Evolutionary conservation across 257 asterid genomes (phyloP).

Genomic region (Echium plantagineum): DNA sequence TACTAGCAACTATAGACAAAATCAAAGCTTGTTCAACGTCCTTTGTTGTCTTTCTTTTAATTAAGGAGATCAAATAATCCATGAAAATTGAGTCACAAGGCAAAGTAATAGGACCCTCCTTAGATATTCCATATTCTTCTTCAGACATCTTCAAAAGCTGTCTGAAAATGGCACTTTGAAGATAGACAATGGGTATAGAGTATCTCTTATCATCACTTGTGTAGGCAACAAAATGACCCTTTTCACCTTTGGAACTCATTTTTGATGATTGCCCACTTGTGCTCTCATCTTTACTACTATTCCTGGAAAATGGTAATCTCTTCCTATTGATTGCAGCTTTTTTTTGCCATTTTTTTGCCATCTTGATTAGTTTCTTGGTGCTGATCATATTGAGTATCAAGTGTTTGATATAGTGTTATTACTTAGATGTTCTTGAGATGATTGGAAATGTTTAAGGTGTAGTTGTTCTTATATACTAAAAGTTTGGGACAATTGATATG

Average conservation of each 20-base stretch:
- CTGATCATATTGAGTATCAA: conserved; percentile 7
- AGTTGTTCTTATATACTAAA: neutral
- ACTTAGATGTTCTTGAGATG: too few relatives aligned
- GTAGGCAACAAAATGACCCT: conserved; percentile 18
- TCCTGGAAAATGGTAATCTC: conserved; percentile 1
- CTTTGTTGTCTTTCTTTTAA: neutral
- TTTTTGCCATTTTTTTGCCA: conserved; percentile 26
- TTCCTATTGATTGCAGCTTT: conserved; percentile 16
- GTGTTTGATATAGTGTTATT: too few relatives aligned
- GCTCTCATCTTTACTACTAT: neutral
- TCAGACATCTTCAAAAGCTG: conserved; percentile 15
- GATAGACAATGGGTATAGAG: conserved; percentile 4
- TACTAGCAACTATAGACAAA: conserved; percentile 1
- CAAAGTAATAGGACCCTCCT: conserved; percentile 12
- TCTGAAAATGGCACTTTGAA: conserved; percentile 6
- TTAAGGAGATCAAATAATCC: conserved; percentile 10
- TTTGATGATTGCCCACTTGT: neutral
- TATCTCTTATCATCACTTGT: conserved; percentile 4
- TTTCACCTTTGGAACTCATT: neutral
- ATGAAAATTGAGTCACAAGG: conserved; percentile 13
- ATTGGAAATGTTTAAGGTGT: too few relatives aligned
- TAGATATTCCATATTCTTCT: conserved; percentile 16
- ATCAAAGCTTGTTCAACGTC: conserved; percentile 10
- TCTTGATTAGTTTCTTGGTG: conserved; percentile 17
- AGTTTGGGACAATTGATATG: neutral